Evolutionary conservation across 176 grass and related monocot genomes (phyloP), one percentile per base, ranked within the genome.

Genomic region (Ensete glaucum): DNA sequence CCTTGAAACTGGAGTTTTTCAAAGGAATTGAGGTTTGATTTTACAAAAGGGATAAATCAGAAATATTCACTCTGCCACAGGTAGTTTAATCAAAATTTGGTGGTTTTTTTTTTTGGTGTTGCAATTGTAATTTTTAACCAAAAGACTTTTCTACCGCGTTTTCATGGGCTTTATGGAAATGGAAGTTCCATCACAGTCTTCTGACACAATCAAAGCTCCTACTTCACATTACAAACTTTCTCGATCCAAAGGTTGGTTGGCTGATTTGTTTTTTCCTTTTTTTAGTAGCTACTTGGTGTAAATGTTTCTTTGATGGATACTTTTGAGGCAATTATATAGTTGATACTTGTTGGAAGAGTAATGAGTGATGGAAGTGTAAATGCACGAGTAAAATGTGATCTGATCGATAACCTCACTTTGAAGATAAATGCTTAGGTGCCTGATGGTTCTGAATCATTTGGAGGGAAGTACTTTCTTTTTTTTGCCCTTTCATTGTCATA

Each of bases 191-290:
- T 85, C 90, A 10, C 90, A 99, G 66, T 89, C 80, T 69, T 50
- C 78, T 70, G 95, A 94, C 50, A 87, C 73, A 72, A 89, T 99
- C 57, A 99, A 99, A 91, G 84, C 94, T 48, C 95, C 90, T 43
- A 87, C 88, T 70, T 50, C 90, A 16, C 95, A 99, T 65, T 99
- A 99, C 29, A 88, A 99, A 99, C 76, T 99, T 99, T 83, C 74
- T 99, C 54, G 90, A 99, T 67, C 95, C 90, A 74, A 85, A 93
- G 90, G 90, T 99, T 96, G 68, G 75, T 78, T 76, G 76, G n/a
- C 25, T 16, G 52, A 27, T 34, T 77, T 51, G 67, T 50, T 50
- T 14, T 21, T 21, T 52, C 13, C 24, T 64, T 17, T 67, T n/a
- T 14, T 17, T 16, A 43, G 15, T 43, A 6, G 34, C 34, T 43